Evolutionary conservation across 73 alveolate genomes (phyloP), one percentile per base, ranked within the genome.

Genomic region (Paramecium pentaurelia): DNA sequence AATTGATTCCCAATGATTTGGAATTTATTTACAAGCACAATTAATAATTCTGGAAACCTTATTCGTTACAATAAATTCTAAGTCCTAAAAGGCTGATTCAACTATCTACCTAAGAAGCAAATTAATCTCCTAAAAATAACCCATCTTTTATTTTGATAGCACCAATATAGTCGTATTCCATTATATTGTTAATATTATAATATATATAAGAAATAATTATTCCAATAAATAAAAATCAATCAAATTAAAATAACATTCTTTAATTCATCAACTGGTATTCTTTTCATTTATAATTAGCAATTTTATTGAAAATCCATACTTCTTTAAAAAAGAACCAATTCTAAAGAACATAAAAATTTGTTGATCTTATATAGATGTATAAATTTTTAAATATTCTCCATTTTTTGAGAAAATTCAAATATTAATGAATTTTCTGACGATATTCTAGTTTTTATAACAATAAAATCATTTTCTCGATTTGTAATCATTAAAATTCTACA

Each of bases 1-100:
- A 37, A 97, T 88, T 47, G 98, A 93, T 94, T 97, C 99, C 98
- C 98, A 97, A 83, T 96, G 97, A 71, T 98, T 97, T n/a, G 99
- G 98, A 18, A 98, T 93, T 86, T 96, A 96, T 28, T 96, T 94
- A 7, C 99, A 99, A 18, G 99, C 97, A 36, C 99, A 97, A 86
- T 98, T 98, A 68, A 98, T 95, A 47, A 98, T 93, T 71, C 98
- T 97, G 14, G 97, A 83, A 36, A 97, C 98, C 94, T 98, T 98
- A 86, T 97, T 97, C 90, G 98, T 96, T 59, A 97, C 97, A 25
- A 98, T 95, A 89, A 98, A 95, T 89, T 98, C 99, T 25, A 97
- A 86, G 92, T 98, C 98, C 96, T 83, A 64, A 14, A 64, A 27
- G n/a, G n/a, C 20, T 83, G 10, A 42, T 11, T 45, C 30, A 22